Conservation (phyloP, 345 rosid genomes). For the Eucalyptus microcorys region DNA sequence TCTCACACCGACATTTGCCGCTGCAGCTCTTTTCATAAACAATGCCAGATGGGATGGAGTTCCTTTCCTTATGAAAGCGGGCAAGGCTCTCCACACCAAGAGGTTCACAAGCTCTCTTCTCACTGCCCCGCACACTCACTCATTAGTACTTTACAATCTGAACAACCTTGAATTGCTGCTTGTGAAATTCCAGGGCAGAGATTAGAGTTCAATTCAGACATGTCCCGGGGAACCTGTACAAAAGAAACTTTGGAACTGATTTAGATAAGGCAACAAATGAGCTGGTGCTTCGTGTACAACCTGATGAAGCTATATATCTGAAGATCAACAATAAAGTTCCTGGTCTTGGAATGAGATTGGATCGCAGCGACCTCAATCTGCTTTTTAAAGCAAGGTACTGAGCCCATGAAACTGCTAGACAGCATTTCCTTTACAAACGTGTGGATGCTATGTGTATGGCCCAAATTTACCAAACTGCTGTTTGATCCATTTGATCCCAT, state of each 20-base stretch:
- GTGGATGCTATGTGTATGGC: neutral
- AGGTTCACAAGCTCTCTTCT: constrained; percentile 9
- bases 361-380: constrained; percentile 78
- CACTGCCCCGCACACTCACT: neutral
- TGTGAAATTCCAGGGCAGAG: constrained; percentile 46
- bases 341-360: constrained; percentile 91
- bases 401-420: neutral
- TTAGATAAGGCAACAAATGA: constrained; percentile 76
- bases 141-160: neutral
- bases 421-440: neutral
- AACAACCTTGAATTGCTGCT: neutral
- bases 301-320: constrained; percentile 92
- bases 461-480: neutral
- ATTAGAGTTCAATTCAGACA: constrained; percentile 87
- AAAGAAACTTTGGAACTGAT: constrained; percentile 53
- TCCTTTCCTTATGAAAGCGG: constrained; percentile 90
- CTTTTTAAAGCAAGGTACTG: constrained; percentile 55
- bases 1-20: constrained; percentile 82
- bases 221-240: constrained; percentile 87
- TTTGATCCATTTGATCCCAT: neutral
- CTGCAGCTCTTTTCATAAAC: constrained; percentile 79
- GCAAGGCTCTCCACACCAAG: constrained; percentile 80
- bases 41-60: constrained; percentile 98
- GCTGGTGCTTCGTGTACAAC: constrained; percentile 87
- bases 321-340: constrained; percentile 97